phyloP scores from a whole-genome alignment of 73 alveolate genomes.

The Paramecium tetraurelia region DNA sequence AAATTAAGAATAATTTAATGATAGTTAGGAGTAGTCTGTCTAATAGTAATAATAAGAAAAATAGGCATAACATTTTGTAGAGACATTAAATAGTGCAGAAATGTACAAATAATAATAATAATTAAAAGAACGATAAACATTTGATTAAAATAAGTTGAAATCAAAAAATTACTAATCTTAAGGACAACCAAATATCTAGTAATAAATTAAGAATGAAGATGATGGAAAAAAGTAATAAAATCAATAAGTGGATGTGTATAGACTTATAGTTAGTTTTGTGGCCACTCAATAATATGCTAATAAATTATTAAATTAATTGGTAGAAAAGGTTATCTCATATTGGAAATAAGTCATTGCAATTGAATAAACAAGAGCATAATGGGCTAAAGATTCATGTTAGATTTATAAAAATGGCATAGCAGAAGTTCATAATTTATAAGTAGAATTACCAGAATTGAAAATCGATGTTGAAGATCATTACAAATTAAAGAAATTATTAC shows the following conservation, averaged over 20 bases:
- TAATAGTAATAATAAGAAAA: not conserved
- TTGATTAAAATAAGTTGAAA: not conserved
- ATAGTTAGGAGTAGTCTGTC: not conserved
- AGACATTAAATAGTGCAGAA: not conserved
- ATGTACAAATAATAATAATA: not conserved
- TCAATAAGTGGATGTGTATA: not conserved
- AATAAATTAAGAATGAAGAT: not conserved
- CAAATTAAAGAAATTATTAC: not conserved
- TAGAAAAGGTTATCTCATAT: not conserved
- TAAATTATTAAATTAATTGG: not conserved
- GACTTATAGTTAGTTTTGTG: not conserved
- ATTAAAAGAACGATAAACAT: not conserved
- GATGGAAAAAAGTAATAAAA: not conserved
- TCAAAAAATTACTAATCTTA: not conserved
- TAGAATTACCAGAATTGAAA: not conserved
- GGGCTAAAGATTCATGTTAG: constrained; percentile 25
- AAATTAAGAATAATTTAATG: not conserved
- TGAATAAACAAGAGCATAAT: not conserved
- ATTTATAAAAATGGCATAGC: not conserved
- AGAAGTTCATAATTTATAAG: not conserved
- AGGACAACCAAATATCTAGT: not conserved
- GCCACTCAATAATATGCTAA: constrained; percentile 4
- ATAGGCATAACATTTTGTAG: not conserved
- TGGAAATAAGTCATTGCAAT: constrained; percentile 1
- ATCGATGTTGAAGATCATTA: not conserved